Evolutionary conservation across 805 yeast species (phyloP).

Genomic region (Candida sonorensis): DNA sequence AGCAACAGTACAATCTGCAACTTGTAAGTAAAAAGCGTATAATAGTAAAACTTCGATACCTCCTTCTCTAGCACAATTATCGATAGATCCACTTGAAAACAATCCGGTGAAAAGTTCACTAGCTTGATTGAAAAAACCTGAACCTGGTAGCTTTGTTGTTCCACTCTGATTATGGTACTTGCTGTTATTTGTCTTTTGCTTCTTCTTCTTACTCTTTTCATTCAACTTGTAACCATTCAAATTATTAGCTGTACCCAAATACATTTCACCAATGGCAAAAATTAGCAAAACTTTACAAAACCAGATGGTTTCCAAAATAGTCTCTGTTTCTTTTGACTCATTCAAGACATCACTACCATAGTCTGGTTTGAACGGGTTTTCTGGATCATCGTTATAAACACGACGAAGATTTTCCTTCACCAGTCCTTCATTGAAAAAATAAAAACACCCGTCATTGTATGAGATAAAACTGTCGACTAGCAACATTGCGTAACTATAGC

Average conservation of each 20-base stretch:
- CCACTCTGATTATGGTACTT: background rate
- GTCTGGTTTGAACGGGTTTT: conserved; percentile 24
- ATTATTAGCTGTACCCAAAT: conserved; percentile 66
- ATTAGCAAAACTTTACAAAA: conserved; percentile 68
- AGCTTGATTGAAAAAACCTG: conserved; percentile 72
- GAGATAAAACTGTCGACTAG: conserved; percentile 71
- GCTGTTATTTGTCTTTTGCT: conserved; percentile 8
- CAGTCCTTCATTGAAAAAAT: conserved; percentile 76
- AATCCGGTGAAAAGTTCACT: conserved; percentile 73
- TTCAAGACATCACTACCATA: conserved; percentile 19
- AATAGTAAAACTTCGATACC: conserved; percentile 70
- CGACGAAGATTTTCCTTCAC: conserved; percentile 61
- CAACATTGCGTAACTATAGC: conserved; percentile 68
- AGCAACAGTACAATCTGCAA: conserved; percentile 78
- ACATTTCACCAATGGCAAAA: conserved; percentile 80
- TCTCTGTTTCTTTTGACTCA: conserved; percentile 33
- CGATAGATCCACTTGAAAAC: conserved; percentile 75
- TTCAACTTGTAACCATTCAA: conserved; percentile 41
- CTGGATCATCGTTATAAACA: conserved; percentile 45
- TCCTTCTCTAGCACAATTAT: conserved; percentile 70
- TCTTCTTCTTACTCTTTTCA: conserved; percentile 16
- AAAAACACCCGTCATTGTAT: conserved; percentile 79
- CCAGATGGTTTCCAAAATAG: conserved; percentile 72
- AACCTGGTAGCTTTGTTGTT: conserved; percentile 59
- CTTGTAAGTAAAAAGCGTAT: conserved; percentile 75